phyloP scores from a whole-genome alignment of 441 rosid species.

The Eruca vesicaria region DNA sequence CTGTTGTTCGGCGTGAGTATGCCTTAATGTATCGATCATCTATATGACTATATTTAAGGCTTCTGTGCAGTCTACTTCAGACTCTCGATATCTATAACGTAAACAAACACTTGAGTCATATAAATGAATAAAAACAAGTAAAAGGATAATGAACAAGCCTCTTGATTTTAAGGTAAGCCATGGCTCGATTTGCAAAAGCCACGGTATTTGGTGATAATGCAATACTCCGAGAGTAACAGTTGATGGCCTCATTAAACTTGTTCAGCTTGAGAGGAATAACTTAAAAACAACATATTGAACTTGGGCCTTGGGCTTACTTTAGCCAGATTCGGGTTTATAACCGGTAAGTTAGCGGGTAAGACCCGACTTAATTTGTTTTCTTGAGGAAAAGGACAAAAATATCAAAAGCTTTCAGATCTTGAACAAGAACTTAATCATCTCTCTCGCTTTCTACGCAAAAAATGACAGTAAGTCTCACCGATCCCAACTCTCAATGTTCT shows the following conservation, averaged over 20 bases:
- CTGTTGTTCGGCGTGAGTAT: slow-evolving; percentile 89
- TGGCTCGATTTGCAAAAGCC: slow-evolving; percentile 89
- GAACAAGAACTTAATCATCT: too few relatives aligned
- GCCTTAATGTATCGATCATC: slow-evolving; percentile 93
- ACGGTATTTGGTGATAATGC: slow-evolving; percentile 86
- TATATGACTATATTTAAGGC: slow-evolving; percentile 81
- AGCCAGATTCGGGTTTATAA: too few relatives aligned
- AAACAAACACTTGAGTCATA: neutral
- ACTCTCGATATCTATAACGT: slow-evolving; percentile 69
- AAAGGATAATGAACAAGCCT: slow-evolving; percentile 39
- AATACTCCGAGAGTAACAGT: slow-evolving; percentile 89
- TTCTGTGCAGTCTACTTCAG: slow-evolving; percentile 94
- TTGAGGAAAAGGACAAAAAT: too few relatives aligned
- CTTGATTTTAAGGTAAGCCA: slow-evolving; percentile 87
- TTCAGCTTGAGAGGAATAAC: slow-evolving; percentile 86
- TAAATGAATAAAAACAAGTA: neutral
- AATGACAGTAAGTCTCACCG: too few relatives aligned
- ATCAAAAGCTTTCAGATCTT: too few relatives aligned
- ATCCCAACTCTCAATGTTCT: too few relatives aligned
- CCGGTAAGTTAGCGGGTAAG: too few relatives aligned
- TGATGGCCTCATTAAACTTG: slow-evolving; percentile 82
- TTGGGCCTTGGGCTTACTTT: too few relatives aligned
- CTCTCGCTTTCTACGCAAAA: too few relatives aligned
- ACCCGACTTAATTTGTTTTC: too few relatives aligned
- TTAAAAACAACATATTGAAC: too few relatives aligned